phyloP scores from a whole-genome alignment of 2,329 filamentous ascomycete species.

The Colletotrichum salicis region DNA sequence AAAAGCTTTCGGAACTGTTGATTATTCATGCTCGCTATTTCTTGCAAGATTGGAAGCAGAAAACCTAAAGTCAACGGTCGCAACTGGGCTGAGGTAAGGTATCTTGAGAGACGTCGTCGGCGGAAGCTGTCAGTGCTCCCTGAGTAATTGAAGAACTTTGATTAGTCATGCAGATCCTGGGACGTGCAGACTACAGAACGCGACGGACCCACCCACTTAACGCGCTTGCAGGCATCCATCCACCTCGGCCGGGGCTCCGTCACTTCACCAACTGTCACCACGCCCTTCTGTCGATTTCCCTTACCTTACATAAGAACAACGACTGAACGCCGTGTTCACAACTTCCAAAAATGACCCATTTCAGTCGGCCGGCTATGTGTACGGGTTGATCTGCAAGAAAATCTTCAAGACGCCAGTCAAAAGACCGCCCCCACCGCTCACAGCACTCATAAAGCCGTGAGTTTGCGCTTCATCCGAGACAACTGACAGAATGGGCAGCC shows the following conservation, averaged over 20 bases:
- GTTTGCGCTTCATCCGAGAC: not conserved
- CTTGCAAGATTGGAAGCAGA: not conserved
- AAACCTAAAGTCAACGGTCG: not conserved
- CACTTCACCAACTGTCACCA: slow-evolving; percentile 2
- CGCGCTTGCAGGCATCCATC: slow-evolving; percentile 43
- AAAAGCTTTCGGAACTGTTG: slow-evolving; percentile 89
- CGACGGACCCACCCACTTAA: slow-evolving; percentile 47
- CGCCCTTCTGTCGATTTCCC: not conserved
- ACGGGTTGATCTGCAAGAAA: not conserved
- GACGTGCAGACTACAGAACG: slow-evolving; percentile 52
- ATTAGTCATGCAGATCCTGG: slow-evolving; percentile 33
- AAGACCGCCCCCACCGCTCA: not conserved
- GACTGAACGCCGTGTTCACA: not conserved
- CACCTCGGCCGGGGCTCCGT: not conserved
- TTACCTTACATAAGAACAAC: not conserved
- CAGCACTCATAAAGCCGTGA: not conserved
- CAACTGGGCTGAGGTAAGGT: not conserved
- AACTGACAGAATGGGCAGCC: slow-evolving; percentile 63
- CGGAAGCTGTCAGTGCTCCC: slow-evolving; percentile 10
- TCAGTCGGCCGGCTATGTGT: not conserved
- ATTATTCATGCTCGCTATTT: slow-evolving; percentile 80
- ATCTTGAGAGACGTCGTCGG: not conserved
- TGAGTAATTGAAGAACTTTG: not conserved
- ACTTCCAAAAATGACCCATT: not conserved
- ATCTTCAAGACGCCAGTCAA: not conserved